Base-by-base conservation (phyloP, 2,329 filamentous ascomycete genomes). In the Paracorniculantispora psalliotae region DNA sequence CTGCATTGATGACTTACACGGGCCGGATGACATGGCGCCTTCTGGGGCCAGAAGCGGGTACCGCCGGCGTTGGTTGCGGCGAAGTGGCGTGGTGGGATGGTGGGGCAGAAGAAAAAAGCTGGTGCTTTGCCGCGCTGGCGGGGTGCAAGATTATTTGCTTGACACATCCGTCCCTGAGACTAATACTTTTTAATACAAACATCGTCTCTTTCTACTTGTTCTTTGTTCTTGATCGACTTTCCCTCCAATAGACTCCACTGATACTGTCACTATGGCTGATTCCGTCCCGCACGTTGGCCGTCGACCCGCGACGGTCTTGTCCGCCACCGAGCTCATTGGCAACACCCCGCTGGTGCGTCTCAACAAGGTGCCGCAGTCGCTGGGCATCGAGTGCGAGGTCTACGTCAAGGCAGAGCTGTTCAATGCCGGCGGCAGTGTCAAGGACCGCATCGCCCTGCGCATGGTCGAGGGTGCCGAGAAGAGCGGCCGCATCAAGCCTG, bases 381-480 rank as follows among this genome's bases (percentile, higher is more conserved):
- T 96, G 21, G 93, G 93, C 56, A 90, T 99, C 68, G 86, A 94
- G 72, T 90, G 90, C 59, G 88, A 91, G 57, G 88, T 97, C 52
- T 96, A 93, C 73, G 92, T 88, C 63, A 97, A 97, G 76, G 83
- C 92, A 60, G 92, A 97, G 76, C 86, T 92, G 61, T 96, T 96
- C 82, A 96, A 96, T 77, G 91, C 92, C 13, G 92, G 92, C 60
- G 92, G 92, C 64, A 94, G 90, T 71, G 90, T 96, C 70, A 97
- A 97, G 76, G 92, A 97, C 76, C 84, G 92, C 62, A 99, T 99
- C 72, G 94, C 94, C 23, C 78, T 97, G 72, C 90, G 94, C 69
- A 99, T 99, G 94, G 89, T 99, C 62, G 92, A 97, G 76, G 90
- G 93, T 73, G 94, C 94, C 15, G 94, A 99, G 81, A 86, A 85